Percentiles rank a stretch among this genome's conserved stretches.
Conservation (phyloP, 805 yeast species). For the Ogataea kodamae region DNA sequence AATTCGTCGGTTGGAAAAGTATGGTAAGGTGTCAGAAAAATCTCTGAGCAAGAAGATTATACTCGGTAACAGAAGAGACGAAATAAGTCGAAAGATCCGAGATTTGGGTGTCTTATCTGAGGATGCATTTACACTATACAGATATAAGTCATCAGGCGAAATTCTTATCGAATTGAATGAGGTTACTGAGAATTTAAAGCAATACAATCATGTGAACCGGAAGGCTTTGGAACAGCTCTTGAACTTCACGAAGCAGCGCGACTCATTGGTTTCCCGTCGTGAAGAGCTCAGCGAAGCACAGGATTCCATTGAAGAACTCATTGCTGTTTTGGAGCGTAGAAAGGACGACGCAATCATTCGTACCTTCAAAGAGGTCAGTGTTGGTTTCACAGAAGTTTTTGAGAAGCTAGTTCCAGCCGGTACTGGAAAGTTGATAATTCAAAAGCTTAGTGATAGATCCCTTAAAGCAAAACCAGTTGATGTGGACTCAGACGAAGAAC, state of each 20-base stretch:
- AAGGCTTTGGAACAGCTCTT: conserved; percentile 83
- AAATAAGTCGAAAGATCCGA: conserved; percentile 65
- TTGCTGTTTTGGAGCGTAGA: conserved; percentile 64
- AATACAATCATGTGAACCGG: conserved; percentile 76
- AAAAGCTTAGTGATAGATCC: conserved; percentile 32
- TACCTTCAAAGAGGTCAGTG: conserved; percentile 74
- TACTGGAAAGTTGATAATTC: conserved; percentile 69
- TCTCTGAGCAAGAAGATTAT: conserved; percentile 59
- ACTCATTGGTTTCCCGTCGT: conserved; percentile 60
- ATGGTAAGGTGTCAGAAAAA: conserved; percentile 63
- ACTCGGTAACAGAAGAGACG: conserved; percentile 61
- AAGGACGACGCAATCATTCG: conserved; percentile 79
- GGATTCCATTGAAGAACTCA: conserved; percentile 67
- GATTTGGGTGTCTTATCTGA: conserved; percentile 90
- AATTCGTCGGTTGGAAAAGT: conserved; percentile 54
- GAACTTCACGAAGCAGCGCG: conserved; percentile 69
- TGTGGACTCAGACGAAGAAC: conserved; percentile 18
- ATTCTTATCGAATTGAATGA: conserved; percentile 51
- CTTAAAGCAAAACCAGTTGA: conserved; percentile 15
- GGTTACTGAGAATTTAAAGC: conserved; percentile 54
- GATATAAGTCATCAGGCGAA: conserved; percentile 42
- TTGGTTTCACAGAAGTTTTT: conserved; percentile 70
- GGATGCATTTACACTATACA: conserved; percentile 60
- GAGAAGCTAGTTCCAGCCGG: conserved; percentile 82
- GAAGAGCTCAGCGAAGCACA: conserved; percentile 68